Base-by-base conservation (phyloP, 2,329 filamentous ascomycete genomes). In the Ophiognomonia clavigignenti-juglandacearum region DNA sequence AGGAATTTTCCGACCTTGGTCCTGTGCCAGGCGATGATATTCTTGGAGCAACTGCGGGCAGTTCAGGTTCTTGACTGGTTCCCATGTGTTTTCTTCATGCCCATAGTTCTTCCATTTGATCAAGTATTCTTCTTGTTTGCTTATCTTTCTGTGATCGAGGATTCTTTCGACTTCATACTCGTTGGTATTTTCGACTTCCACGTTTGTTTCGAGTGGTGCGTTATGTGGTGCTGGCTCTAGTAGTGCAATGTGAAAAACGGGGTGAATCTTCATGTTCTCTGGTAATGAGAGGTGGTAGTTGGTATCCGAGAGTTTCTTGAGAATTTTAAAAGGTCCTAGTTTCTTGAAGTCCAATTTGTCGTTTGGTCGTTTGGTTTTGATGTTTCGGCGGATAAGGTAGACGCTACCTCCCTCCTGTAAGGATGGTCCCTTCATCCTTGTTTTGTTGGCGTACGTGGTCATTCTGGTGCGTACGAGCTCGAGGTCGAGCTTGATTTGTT, bases 181-280 rank as follows among this genome's bases (percentile, higher is more conserved):
- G 9, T 31, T 4, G 9, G 6, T 4, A 4, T 31, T 13, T 6
- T 31, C 27, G 6, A 7, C 8, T 31, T 6, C 8, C 18, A 49
- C 44, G 2, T 48, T 22, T 41, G 39, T 43, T 48, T 31, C 20
- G 48, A 32, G 29, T 31, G 47, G 47, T 26, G 20, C 22, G 29
- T 51, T 48, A 13, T 45, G 6, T 46, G 32, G 23, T 52, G 24
- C 40, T 44, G 38, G 38, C 50, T 56, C 36, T 20, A 56, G 23
- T 34, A 56, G 26, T 37, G 27, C 55, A 16, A 57, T 56, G 53
- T 57, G 51, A 47, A 56, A 55, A 26, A 58, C 46, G 35, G 31
- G 31, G 35, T 57, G 36, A n/a, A 55, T 41, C 19, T 34, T 51
- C 44, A 53, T 29, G 2, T 18, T 50, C 0, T 4, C 9, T 10